A percentile compares a stretch with the other conserved stretches of the same genome.
Evolutionary conservation across 2,329 filamentous ascomycete genomes (phyloP).

Genomic region (Tolypocladium nubicola): DNA sequence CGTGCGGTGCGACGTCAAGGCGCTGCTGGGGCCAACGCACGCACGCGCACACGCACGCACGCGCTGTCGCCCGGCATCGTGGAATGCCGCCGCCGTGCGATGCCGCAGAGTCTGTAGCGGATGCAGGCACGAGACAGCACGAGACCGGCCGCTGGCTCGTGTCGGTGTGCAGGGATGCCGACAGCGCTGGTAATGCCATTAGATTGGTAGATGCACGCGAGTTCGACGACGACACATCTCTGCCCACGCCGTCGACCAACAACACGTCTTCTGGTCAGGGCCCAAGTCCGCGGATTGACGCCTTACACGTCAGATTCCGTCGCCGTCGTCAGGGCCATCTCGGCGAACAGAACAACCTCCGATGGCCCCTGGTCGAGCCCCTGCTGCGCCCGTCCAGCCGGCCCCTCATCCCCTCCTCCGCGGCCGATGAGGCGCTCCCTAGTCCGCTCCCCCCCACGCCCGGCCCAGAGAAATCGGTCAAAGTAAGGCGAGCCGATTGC

Average conservation of each 20-base stretch:
- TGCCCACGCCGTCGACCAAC: background rate
- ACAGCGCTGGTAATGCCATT: background rate
- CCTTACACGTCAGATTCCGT: background rate
- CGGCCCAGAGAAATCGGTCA: background rate
- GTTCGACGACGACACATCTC: background rate
- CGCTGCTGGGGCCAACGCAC: background rate
- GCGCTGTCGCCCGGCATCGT: background rate
- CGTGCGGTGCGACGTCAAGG: background rate
- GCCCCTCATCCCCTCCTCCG: background rate
- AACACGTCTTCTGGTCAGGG: background rate
- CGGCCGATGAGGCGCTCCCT: background rate
- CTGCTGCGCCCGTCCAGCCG: background rate
- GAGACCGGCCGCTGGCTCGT: background rate
- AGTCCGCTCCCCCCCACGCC: background rate
- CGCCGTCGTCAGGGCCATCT: background rate
- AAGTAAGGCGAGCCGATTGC: background rate
- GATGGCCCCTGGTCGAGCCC: background rate
- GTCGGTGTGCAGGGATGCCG: too few species aligned
- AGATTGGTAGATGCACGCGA: background rate
- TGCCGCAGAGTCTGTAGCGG: background rate
- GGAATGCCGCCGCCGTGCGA: background rate
- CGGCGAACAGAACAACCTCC: background rate
- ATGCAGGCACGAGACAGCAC: background rate
- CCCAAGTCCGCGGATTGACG: background rate
- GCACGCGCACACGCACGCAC: background rate